A percentile compares a stretch with the other conserved stretches of the same genome.
phyloP scores from a whole-genome alignment of 2,329 filamentous ascomycete genomes.

The Neopestalotiopsis sp. region DNA sequence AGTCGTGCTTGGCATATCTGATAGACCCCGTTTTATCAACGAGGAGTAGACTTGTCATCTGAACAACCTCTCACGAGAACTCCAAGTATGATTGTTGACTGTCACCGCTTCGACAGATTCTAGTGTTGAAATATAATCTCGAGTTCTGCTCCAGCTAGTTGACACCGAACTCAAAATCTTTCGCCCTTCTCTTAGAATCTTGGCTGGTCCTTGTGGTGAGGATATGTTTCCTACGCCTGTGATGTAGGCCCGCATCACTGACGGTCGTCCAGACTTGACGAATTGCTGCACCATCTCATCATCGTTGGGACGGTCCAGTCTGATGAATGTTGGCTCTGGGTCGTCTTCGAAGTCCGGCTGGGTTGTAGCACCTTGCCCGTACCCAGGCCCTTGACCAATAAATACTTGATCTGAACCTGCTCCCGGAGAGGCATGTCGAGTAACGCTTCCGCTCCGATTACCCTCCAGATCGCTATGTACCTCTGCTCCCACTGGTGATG shows the following conservation, averaged over 20 bases:
- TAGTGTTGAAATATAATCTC: background rate
- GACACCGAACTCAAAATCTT: slow-evolving; percentile 1
- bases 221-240: slow-evolving; percentile 5
- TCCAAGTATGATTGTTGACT: background rate
- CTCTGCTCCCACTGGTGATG: no score
- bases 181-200: background rate
- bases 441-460: background rate
- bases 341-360: background rate
- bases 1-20: background rate
- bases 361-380: no score
- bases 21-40: no score
- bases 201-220: background rate
- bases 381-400: background rate
- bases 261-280: background rate
- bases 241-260: background rate
- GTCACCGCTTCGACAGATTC: background rate
- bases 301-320: slow-evolving; percentile 7
- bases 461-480: background rate
- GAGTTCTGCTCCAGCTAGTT: background rate
- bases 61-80: no score
- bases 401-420: background rate
- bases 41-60: no score
- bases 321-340: slow-evolving; percentile 3
- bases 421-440: background rate
- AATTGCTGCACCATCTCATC: slow-evolving; percentile 10